A percentile compares a stretch with the other conserved stretches of the same genome.
phyloP scores from a whole-genome alignment of 176 grass and related monocot genomes.

The Lolium perenne region DNA sequence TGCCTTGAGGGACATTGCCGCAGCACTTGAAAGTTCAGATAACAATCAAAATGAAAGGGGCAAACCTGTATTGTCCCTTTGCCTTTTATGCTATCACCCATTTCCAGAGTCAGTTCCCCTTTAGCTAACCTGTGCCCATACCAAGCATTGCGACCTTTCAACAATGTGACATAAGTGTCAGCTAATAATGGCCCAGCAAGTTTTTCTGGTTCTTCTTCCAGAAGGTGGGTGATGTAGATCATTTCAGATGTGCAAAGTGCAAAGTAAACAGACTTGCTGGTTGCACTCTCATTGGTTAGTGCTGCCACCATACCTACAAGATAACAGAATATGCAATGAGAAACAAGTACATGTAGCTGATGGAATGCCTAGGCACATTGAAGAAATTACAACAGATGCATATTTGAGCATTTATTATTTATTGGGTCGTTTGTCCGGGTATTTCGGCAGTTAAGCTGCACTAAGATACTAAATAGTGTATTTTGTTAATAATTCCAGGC shows the following conservation, averaged over 20 bases:
- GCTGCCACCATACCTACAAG: slow-evolving; percentile 91
- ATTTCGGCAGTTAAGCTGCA: slow-evolving; percentile 15
- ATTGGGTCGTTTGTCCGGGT: neutral
- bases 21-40: slow-evolving; percentile 23
- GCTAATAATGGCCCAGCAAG: slow-evolving; percentile 95
- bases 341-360: neutral
- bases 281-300: slow-evolving; percentile 96
- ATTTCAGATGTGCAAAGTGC: slow-evolving; percentile 98
- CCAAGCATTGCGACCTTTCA: slow-evolving; percentile 98
- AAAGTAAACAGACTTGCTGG: slow-evolving; percentile 98
- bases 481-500: neutral
- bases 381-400: slow-evolving; percentile 2
- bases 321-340: slow-evolving; percentile 25
- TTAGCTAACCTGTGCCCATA: slow-evolving; percentile 96
- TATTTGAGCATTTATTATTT: slow-evolving; percentile 12
- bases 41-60: slow-evolving; percentile 28
- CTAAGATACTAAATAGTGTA: neutral
- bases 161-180: slow-evolving; percentile 90
- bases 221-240: slow-evolving; percentile 98
- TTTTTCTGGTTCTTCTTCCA: slow-evolving; percentile 95
- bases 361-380: neutral
- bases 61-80: slow-evolving; percentile 99
- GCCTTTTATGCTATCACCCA: slow-evolving; percentile 99
- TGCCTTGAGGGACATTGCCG: slow-evolving; percentile 2
- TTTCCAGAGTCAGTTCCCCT: slow-evolving; percentile 84